A percentile compares a stretch with the other conserved stretches of the same genome.
These are phyloP conservation scores for Talaromyces sp. DNA, from an alignment of 2,329 filamentous ascomycete genomes.

Conservation along the genomic window DNA sequence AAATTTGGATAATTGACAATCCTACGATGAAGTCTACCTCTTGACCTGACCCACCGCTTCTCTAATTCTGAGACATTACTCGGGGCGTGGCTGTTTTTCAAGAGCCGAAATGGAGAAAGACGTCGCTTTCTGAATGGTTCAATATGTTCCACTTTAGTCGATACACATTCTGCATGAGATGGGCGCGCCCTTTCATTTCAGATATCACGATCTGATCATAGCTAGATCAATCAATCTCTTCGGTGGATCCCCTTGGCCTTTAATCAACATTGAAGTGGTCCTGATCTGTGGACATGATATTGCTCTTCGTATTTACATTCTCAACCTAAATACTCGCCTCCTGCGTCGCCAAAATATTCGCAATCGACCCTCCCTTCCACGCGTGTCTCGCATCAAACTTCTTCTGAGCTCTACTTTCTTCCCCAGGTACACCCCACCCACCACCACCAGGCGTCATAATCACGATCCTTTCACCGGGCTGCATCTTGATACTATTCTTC, in stretches of 20 bases:
- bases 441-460: constrained; percentile 39
- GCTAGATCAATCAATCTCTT: not conserved
- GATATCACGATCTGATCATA: not conserved
- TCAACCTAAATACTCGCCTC: constrained; percentile 43
- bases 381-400: constrained; percentile 56
- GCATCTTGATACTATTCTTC: constrained; percentile 33
- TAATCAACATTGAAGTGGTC: not conserved
- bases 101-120: not conserved
- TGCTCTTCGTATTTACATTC: not conserved
- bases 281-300: not conserved
- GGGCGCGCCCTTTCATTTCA: not conserved
- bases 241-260: too few relatives aligned
- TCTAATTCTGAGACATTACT: not conserved
- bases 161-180: not conserved
- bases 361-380: constrained; percentile 60
- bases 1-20: not conserved
- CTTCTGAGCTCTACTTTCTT: constrained; percentile 49
- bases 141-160: not conserved
- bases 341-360: constrained; percentile 46
- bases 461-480: constrained; percentile 37
- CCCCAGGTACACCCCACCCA: constrained; percentile 43
- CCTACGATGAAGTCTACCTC: not conserved
- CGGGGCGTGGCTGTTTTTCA: not conserved
- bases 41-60: not conserved
- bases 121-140: not conserved